Conservation (phyloP, 495 filamentous ascomycete genomes). For the Trichoderma reesei region DNA sequence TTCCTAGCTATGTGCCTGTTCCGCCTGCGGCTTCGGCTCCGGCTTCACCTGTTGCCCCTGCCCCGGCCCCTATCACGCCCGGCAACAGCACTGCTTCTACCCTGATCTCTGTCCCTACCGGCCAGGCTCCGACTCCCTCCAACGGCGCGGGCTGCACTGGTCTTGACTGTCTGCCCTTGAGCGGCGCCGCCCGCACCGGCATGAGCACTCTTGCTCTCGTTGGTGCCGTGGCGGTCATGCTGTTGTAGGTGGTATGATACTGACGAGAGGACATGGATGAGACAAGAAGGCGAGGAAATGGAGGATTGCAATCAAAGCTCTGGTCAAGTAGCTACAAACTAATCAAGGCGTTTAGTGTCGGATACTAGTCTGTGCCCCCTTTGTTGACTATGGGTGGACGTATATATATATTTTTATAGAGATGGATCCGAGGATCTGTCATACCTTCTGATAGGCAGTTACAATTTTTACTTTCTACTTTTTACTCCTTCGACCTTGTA, state of each 20-base stretch:
- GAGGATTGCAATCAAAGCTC: background rate
- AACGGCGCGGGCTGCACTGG: constrained; percentile 6
- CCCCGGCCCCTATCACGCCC: background rate
- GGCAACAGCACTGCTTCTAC: background rate
- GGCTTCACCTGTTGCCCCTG: background rate
- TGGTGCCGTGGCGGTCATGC: constrained; percentile 22
- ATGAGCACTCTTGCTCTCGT: constrained; percentile 22
- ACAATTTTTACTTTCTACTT: background rate
- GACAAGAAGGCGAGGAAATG: background rate
- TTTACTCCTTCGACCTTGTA: background rate
- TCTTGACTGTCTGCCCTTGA: constrained; percentile 13
- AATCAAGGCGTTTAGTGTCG: background rate
- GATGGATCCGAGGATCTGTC: background rate
- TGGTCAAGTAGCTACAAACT: background rate
- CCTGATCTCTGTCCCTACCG: background rate
- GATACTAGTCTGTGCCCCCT: background rate
- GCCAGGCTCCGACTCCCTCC: background rate
- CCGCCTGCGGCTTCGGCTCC: too few relatives aligned
- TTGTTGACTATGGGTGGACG: background rate
- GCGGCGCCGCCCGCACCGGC: constrained; percentile 20
- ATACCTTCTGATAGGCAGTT: background rate
- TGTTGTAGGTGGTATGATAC: constrained; percentile 16
- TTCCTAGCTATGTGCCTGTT: background rate
- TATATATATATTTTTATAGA: background rate
- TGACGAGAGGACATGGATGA: background rate